Conservation (phyloP, 495 filamentous ascomycete species). For the Penicillium alfredii region DNA sequence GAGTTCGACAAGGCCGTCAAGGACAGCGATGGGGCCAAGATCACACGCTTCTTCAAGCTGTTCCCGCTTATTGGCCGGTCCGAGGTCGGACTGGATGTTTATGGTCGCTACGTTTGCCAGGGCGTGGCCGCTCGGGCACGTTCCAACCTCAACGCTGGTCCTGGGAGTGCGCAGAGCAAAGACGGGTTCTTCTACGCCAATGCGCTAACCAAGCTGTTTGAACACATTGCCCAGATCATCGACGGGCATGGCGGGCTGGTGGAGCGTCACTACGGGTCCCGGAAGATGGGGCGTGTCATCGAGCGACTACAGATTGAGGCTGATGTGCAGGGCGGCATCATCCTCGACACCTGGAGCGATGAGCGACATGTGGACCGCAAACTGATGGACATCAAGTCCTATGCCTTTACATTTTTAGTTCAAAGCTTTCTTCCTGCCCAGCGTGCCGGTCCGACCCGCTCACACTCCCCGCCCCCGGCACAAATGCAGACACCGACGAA, state of each 20-base stretch:
- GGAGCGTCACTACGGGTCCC: slow-evolving; percentile 83
- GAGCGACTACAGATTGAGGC: slow-evolving; percentile 89
- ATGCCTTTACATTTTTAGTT: slow-evolving; percentile 93
- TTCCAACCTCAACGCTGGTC: slow-evolving; percentile 62
- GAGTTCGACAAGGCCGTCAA: slow-evolving; percentile 92
- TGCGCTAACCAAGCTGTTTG: slow-evolving; percentile 84
- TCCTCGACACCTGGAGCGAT: slow-evolving; percentile 92
- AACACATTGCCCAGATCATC: slow-evolving; percentile 94
- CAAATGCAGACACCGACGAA: slow-evolving; percentile 56
- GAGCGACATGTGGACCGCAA: slow-evolving; percentile 77
- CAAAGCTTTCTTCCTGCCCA: slow-evolving; percentile 83
- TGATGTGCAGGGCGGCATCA: slow-evolving; percentile 94
- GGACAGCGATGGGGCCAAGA: slow-evolving; percentile 75
- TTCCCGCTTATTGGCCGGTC: slow-evolving; percentile 91
- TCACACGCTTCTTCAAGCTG: slow-evolving; percentile 95
- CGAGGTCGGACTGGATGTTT: slow-evolving; percentile 86
- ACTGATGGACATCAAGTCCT: slow-evolving; percentile 90
- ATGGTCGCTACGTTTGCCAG: slow-evolving; percentile 90
- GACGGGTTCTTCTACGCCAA: slow-evolving; percentile 89
- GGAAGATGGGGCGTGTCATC: slow-evolving; percentile 94
- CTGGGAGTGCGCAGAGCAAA: slow-evolving; percentile 51
- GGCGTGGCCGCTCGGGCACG: slow-evolving; percentile 82
- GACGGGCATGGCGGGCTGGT: slow-evolving; percentile 85
- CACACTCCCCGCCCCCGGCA: slow-evolving; percentile 60
- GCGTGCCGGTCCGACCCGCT: slow-evolving; percentile 47